Evolutionary conservation across 2,329 filamentous ascomycete genomes (phyloP).

Genomic region (Macrophomina phaseolina): DNA sequence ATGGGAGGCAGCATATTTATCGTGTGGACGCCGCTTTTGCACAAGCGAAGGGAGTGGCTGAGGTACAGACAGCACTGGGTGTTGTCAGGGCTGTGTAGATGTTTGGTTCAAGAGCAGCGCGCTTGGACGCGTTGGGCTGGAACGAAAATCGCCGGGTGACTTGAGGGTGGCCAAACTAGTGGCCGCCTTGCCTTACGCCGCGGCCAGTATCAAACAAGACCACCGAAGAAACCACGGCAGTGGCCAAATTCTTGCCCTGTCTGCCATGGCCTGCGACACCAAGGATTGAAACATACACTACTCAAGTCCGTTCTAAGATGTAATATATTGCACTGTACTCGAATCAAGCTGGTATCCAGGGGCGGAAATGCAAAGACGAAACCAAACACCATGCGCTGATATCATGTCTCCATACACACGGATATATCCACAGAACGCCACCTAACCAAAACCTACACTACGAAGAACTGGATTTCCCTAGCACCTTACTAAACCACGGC

Average conservation of each 20-base stretch:
- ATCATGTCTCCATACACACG: constrained; percentile 17
- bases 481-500: constrained; percentile 51
- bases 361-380: not conserved
- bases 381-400: constrained; percentile 22
- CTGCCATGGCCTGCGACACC: no score
- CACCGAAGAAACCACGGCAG: no score
- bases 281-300: no score
- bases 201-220: no score
- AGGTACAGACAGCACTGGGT: not conserved
- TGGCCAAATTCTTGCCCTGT: no score
- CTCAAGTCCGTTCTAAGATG: not conserved
- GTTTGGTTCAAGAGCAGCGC: not conserved
- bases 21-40: not conserved
- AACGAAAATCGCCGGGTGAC: constrained; percentile 9
- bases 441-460: not conserved
- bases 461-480: constrained; percentile 31
- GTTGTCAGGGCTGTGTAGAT: not conserved
- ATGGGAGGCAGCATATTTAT: constrained; percentile 50
- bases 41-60: not conserved
- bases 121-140: constrained; percentile 9
- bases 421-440: constrained; percentile 25
- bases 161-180: not conserved
- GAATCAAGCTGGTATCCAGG: not conserved
- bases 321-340: constrained; percentile 10
- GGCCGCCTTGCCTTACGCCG: not conserved